These are phyloP conservation scores for Mortierella sp. DNA, from an alignment of 371 early-diverging fungal species.

Conservation along the genomic window DNA sequence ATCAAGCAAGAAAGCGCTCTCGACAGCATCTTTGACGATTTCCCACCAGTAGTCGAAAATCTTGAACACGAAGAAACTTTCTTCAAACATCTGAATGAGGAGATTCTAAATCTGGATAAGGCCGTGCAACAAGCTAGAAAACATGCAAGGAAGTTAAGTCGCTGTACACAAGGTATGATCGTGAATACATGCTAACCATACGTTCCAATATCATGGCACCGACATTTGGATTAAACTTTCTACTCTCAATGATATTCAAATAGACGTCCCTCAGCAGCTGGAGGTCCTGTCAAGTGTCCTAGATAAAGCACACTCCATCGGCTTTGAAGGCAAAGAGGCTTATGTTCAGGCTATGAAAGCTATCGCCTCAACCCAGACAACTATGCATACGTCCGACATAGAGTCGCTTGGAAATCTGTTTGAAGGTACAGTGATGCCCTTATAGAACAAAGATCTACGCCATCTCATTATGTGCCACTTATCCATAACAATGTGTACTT, in stretches of 20 bases:
- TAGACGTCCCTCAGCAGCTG: conserved; percentile 48
- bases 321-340: conserved; percentile 23
- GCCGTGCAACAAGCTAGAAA: conserved; percentile 43
- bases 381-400: conserved; percentile 50
- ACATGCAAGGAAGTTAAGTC: conserved; percentile 36
- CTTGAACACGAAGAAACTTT: conserved; percentile 50
- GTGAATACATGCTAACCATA: background rate
- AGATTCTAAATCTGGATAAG: conserved; percentile 30
- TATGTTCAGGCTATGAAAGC: conserved; percentile 24
- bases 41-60: conserved; percentile 30
- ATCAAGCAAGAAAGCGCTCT: conserved; percentile 39
- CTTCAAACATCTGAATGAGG: conserved; percentile 34
- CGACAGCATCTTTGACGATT: conserved; percentile 53
- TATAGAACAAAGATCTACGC: background rate
- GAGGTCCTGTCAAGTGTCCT: conserved; percentile 20
- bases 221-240: background rate
- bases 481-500: background rate
- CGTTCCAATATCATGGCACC: too few species aligned
- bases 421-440: conserved; percentile 31
- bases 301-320: conserved; percentile 20
- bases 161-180: conserved; percentile 38
- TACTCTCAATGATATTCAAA: background rate
- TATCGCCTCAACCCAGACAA: conserved; percentile 39
- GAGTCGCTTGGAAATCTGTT: conserved; percentile 50
- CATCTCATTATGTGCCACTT: background rate